phyloP scores from a whole-genome alignment of 495 filamentous ascomycete genomes.

The Penicillium goetzii region DNA sequence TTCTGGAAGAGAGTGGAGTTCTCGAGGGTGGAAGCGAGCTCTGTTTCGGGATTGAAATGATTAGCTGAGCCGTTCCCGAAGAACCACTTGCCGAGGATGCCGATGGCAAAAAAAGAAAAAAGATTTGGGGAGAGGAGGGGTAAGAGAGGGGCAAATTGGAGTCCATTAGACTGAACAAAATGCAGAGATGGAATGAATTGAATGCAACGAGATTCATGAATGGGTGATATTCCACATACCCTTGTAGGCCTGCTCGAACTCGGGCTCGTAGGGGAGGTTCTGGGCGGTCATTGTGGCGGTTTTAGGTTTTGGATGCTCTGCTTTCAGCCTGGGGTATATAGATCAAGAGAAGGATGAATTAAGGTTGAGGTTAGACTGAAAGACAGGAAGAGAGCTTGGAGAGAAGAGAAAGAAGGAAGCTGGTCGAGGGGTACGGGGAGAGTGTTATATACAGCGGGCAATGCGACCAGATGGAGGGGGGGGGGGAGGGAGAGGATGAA shows the following conservation, averaged over 20 bases:
- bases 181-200: neutral
- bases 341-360: slow-evolving; percentile 8
- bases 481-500: slow-evolving; percentile 21
- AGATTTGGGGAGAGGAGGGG: slow-evolving; percentile 14
- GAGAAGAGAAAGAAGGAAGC: slow-evolving; percentile 22
- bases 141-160: neutral
- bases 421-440: slow-evolving; percentile 14
- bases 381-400: slow-evolving; percentile 12
- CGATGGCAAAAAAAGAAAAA: slow-evolving; percentile 21
- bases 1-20: slow-evolving; percentile 90
- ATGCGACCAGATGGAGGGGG: slow-evolving; percentile 10
- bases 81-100: slow-evolving; percentile 32
- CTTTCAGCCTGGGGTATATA: slow-evolving; percentile 10
- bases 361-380: slow-evolving; percentile 1
- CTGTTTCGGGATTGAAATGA: slow-evolving; percentile 49
- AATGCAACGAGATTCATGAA: neutral
- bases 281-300: slow-evolving; percentile 61
- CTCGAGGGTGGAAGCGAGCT: slow-evolving; percentile 93
- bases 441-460: slow-evolving; percentile 24
- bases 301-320: slow-evolving; percentile 8
- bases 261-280: slow-evolving; percentile 84
- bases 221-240: slow-evolving; percentile 54
- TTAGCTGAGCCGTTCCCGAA: slow-evolving; percentile 33
- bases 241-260: slow-evolving; percentile 99
- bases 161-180: neutral